A percentile compares a stretch with the other conserved stretches of the same genome.
phyloP scores from a whole-genome alignment of 139 green algal genomes.

The Trebouxia sp. region DNA sequence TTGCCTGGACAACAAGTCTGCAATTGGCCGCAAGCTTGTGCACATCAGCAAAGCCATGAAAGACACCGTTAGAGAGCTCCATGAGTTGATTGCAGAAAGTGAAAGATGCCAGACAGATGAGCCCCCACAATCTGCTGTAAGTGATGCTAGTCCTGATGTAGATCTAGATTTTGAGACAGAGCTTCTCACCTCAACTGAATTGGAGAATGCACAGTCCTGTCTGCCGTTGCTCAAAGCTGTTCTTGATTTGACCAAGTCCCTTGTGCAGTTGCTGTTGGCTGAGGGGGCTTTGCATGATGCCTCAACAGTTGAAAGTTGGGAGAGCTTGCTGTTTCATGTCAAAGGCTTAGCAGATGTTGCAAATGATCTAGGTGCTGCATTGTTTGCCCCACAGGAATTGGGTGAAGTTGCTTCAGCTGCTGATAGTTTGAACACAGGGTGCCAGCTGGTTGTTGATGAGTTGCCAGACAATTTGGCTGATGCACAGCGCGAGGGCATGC shows the following conservation, averaged over 20 bases:
- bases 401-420: not conserved
- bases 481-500: not conserved
- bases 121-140: not conserved
- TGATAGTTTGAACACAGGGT: conserved; percentile 8
- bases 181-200: not conserved
- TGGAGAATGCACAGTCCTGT: not conserved
- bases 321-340: conserved; percentile 5
- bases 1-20: not conserved
- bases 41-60: conserved; percentile 10
- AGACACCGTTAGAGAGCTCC: conserved; percentile 10
- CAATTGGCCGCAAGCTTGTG: not conserved
- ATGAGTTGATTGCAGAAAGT: not conserved
- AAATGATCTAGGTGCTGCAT: conserved; percentile 11
- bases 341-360: conserved; percentile 11
- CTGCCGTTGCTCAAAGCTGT: not conserved
- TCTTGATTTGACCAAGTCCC: not conserved
- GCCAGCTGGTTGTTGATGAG: conserved; percentile 1
- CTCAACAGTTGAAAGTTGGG: not conserved
- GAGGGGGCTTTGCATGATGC: not conserved
- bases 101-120: not conserved
- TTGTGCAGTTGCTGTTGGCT: not conserved
- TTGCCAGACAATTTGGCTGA: not conserved
- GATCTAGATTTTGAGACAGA: conserved; percentile 12
- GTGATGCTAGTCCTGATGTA: not conserved
- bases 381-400: conserved; percentile 2